Percentiles rank a stretch among this genome's conserved stretches.
Evolutionary conservation across 352 stramenopile species (phyloP).

Genomic region (Globisporangium parvum): DNA sequence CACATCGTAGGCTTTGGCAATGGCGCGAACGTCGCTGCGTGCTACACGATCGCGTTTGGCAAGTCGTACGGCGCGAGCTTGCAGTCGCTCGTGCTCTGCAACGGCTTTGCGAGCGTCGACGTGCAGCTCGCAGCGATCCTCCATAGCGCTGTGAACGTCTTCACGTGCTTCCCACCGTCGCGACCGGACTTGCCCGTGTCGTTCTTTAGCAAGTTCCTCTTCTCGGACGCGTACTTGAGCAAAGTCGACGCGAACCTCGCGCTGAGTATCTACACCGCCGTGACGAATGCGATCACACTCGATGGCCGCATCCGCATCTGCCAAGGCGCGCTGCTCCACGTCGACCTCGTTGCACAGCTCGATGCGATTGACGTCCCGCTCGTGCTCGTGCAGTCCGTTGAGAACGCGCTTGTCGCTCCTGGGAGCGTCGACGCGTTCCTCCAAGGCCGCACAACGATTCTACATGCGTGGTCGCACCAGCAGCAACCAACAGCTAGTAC

Average conservation of each 20-base stretch:
- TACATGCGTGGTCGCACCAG: constrained; percentile 77
- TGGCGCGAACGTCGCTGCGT: constrained; percentile 76
- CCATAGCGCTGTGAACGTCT: constrained; percentile 79
- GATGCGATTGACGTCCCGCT: constrained; percentile 58
- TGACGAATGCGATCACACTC: constrained; percentile 89
- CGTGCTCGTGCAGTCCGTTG: constrained; percentile 85
- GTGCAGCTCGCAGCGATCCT: constrained; percentile 68
- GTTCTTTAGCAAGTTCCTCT: constrained; percentile 91
- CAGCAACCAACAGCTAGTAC: constrained; percentile 20
- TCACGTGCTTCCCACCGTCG: constrained; percentile 69
- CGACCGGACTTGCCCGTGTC: constrained; percentile 83
- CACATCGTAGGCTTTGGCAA: constrained; percentile 89
- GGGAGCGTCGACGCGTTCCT: constrained; percentile 90
- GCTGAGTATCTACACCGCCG: constrained; percentile 90
- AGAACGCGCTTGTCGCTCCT: constrained; percentile 83
- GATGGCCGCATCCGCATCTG: constrained; percentile 82
- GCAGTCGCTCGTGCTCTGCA: constrained; percentile 75
- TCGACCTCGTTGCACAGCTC: constrained; percentile 56
- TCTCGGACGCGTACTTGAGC: constrained; percentile 84
- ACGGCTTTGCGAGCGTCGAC: constrained; percentile 81
- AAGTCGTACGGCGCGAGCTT: constrained; percentile 42
- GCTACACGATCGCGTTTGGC: constrained; percentile 52
- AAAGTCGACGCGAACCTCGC: constrained; percentile 84
- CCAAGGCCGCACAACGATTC: constrained; percentile 57
- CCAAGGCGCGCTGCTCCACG: constrained; percentile 69